Base-by-base conservation (phyloP, 2,329 filamentous ascomycete genomes). In the Aureobasidium sp. region DNA sequence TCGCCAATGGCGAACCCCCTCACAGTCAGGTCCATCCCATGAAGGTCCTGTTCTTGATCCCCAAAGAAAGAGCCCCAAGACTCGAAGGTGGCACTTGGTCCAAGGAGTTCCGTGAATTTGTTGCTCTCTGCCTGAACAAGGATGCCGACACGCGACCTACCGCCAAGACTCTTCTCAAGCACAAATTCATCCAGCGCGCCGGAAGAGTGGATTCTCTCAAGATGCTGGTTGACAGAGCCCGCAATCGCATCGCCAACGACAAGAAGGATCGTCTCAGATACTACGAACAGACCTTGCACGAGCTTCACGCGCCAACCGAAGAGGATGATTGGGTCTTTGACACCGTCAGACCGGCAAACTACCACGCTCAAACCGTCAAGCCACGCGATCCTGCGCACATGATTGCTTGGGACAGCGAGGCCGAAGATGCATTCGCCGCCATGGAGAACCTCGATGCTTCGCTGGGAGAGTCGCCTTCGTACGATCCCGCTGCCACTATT, bases 261-360 rank as follows among this genome's bases (percentile, higher is more conserved):
- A 84, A 71, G 55, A 67, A 84, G 57, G 84, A 82, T 62, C 88
- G 90, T 69, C 83, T 88, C 1, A 89, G 89, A 69, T 96, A 93
- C 75, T 97, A 97, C 75, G 92, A 96, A 69, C 93, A 97, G 77
- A 96, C 93, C 3, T 80, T 97, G 80, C 65, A 67, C 22, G 69
- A 70, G 31, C 72, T 74, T 66, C 68, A 67, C 45, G 81, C 84
- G 2, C 85, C 80, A 67, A 80, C 84, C 41, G 87, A 91, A 5
- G 81, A 89, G 17, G 91, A 96, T 66, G 92, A 90, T 66, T 97
- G 93, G 93, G 88, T 96, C 2, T 97, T 97, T 72, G 93, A 97
- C 70, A 97, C 93, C 0, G 86, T 97, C 71, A 94, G 90, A 74
- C 82, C 84, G 12, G 75, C 80, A 8, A 90, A 89, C 0, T 75